These are phyloP conservation scores for Plantago ovata DNA, from an alignment of 257 asterid genomes.

Conservation along the genomic window DNA sequence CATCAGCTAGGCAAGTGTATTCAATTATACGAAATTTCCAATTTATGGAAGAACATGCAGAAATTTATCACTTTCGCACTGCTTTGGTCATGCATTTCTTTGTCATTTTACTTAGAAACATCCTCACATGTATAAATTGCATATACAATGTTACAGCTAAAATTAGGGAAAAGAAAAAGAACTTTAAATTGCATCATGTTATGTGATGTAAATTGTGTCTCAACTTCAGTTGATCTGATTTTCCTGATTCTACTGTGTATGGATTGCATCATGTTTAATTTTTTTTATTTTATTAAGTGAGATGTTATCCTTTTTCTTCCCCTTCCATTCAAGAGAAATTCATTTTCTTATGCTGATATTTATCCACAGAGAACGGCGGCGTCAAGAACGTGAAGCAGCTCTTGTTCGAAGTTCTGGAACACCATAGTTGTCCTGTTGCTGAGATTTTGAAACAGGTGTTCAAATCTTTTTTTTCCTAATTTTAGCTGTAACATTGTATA, in stretches of 20 bases:
- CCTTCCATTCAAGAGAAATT: not conserved
- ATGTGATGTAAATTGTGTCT: too few relatives aligned
- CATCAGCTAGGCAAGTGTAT: too few relatives aligned
- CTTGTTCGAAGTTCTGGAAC: slow-evolving; percentile 32
- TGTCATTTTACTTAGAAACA: too few relatives aligned
- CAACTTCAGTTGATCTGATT: too few relatives aligned
- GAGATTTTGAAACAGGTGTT: slow-evolving; percentile 6
- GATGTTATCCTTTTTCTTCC: not conserved
- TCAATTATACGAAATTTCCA: too few relatives aligned
- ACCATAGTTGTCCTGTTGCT: slow-evolving; percentile 19
- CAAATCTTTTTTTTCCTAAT: slow-evolving; percentile 3
- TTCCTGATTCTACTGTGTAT: too few relatives aligned
- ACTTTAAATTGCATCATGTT: too few relatives aligned
- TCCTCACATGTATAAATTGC: not conserved
- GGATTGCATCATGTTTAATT: too few relatives aligned
- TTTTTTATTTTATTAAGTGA: not conserved
- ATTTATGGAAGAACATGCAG: too few relatives aligned
- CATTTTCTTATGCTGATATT: slow-evolving; percentile 20
- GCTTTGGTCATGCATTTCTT: too few relatives aligned
- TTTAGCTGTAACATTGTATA: slow-evolving; percentile 2
- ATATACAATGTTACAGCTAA: slow-evolving; percentile 4
- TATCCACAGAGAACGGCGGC: slow-evolving; percentile 61
- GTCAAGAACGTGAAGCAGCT: slow-evolving; percentile 59
- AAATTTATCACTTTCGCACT: too few relatives aligned
- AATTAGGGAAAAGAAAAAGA: not conserved